Evolutionary conservation across 2,329 filamentous ascomycete species (phyloP).

Genomic region (Neoascochyta sp.): DNA sequence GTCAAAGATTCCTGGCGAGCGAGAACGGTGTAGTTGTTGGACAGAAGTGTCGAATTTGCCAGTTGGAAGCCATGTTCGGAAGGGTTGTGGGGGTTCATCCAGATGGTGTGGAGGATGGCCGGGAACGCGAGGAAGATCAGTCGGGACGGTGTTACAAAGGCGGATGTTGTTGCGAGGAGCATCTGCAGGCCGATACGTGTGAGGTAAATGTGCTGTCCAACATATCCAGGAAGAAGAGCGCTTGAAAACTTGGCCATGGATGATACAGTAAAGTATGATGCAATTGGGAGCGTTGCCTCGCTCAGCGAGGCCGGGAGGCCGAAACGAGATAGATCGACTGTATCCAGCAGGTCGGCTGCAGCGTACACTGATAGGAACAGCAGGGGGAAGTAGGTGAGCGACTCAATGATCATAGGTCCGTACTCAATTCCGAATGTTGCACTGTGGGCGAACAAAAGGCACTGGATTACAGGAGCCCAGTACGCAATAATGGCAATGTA

Average conservation of each 20-base stretch:
- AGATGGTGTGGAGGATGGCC: conserved; percentile 66
- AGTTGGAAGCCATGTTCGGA: conserved; percentile 56
- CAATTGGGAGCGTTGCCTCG: conserved; percentile 63
- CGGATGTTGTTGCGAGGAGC: conserved; percentile 61
- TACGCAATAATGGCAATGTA: conserved; percentile 70
- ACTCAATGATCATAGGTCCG: conserved; percentile 74
- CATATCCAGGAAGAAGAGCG: conserved; percentile 44
- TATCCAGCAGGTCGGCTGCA: conserved; percentile 56
- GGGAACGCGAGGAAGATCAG: conserved; percentile 65
- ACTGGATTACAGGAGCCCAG: conserved; percentile 71
- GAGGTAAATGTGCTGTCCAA: conserved; percentile 62
- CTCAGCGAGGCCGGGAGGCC: conserved; percentile 56
- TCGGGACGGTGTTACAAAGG: conserved; percentile 64
- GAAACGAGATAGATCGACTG: conserved; percentile 54
- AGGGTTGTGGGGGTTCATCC: conserved; percentile 71
- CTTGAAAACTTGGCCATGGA: conserved; percentile 43
- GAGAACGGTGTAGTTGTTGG: conserved; percentile 68
- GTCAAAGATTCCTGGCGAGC: conserved; percentile 83
- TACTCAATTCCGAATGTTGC: conserved; percentile 61
- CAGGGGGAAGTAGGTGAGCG: conserved; percentile 61
- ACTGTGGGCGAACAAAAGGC: conserved; percentile 65
- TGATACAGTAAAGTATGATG: conserved; percentile 63
- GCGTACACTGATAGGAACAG: conserved; percentile 41
- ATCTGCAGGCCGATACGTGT: conserved; percentile 71
- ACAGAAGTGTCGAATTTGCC: conserved; percentile 62